Conservation (phyloP, 2,329 filamentous ascomycete species). For the Fusarium sp. region DNA sequence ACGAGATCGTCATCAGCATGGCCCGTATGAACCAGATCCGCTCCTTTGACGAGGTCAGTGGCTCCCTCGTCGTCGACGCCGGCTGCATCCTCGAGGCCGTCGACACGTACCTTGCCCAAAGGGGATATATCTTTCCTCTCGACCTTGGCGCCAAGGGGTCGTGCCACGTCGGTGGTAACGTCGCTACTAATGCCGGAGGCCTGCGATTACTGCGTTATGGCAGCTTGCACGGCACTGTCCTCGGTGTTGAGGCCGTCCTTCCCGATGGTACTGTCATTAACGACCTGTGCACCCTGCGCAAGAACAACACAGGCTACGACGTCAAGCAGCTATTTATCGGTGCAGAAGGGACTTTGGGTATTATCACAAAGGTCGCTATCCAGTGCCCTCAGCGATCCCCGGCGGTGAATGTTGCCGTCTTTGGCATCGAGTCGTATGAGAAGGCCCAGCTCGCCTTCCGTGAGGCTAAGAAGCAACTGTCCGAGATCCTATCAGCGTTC, state of each 20-base stretch:
- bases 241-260: constrained; percentile 92
- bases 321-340: constrained; percentile 97
- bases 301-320: constrained; percentile 99
- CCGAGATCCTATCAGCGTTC: constrained; percentile 96
- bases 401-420: constrained; percentile 94
- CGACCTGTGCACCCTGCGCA: constrained; percentile 86
- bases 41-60: constrained; percentile 93
- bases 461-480: constrained; percentile 89
- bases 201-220: constrained; percentile 91
- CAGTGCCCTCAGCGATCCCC: constrained; percentile 88
- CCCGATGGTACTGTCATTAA: constrained; percentile 93
- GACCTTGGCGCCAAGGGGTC: constrained; percentile 98
- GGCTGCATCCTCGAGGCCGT: constrained; percentile 91
- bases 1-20: constrained; percentile 95
- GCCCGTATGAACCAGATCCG: constrained; percentile 90
- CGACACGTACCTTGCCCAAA: constrained; percentile 86
- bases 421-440: constrained; percentile 90
- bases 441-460: constrained; percentile 87
- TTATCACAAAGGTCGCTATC: constrained; percentile 91
- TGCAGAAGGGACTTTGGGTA: constrained; percentile 92
- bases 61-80: constrained; percentile 88
- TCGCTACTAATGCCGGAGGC: constrained; percentile 95
- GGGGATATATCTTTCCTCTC: constrained; percentile 89
- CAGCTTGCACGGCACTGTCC: constrained; percentile 90
- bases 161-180: constrained; percentile 95